A percentile compares a stretch with the other conserved stretches of the same genome.
Conservation (phyloP, 768 basidiomycete genomes). For the Cystofilobasidium ferigula region DNA sequence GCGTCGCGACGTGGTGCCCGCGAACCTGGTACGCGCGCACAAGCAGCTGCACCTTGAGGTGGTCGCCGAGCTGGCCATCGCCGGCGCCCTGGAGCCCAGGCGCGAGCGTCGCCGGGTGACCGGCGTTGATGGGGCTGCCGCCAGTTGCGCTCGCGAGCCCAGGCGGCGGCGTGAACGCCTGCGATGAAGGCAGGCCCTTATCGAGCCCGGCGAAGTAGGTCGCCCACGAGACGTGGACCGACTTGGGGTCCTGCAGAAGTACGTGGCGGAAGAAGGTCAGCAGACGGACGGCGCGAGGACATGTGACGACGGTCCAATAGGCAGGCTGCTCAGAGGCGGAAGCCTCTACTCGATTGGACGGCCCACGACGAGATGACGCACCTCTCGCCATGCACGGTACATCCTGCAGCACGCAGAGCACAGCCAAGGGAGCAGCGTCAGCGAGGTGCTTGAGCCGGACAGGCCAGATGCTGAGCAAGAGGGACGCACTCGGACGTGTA, state of each 20-base stretch:
- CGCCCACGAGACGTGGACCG: slow-evolving; percentile 89
- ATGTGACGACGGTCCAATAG: not conserved
- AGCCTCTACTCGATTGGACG: too few relatives aligned
- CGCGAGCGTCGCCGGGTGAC: slow-evolving; percentile 11
- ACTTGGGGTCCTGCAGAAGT: slow-evolving; percentile 59
- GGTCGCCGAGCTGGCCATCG: slow-evolving; percentile 75
- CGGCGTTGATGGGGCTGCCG: not conserved
- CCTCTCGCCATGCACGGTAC: slow-evolving; percentile 57
- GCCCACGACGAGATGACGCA: slow-evolving; percentile 25
- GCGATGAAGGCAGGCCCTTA: slow-evolving; percentile 53
- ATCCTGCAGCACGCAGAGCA: slow-evolving; percentile 43
- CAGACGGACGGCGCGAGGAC: not conserved
- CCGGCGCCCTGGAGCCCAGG: slow-evolving; percentile 44
- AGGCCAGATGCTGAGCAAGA: not conserved
- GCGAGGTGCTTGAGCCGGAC: not conserved
- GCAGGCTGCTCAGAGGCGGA: too few relatives aligned
- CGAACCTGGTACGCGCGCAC: slow-evolving; percentile 98
- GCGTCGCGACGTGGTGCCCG: slow-evolving; percentile 87
- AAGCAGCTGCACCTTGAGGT: slow-evolving; percentile 93
- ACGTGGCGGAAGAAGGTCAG: not conserved
- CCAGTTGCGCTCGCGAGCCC: slow-evolving; percentile 51
- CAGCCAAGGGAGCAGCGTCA: not conserved
- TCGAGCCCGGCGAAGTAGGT: slow-evolving; percentile 89
- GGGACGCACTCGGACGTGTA: slow-evolving; percentile 64
- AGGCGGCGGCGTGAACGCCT: slow-evolving; percentile 81